These are phyloP conservation scores for Exserohilum turcica DNA, from an alignment of 2,329 filamentous ascomycete species.

Conservation along the genomic window DNA sequence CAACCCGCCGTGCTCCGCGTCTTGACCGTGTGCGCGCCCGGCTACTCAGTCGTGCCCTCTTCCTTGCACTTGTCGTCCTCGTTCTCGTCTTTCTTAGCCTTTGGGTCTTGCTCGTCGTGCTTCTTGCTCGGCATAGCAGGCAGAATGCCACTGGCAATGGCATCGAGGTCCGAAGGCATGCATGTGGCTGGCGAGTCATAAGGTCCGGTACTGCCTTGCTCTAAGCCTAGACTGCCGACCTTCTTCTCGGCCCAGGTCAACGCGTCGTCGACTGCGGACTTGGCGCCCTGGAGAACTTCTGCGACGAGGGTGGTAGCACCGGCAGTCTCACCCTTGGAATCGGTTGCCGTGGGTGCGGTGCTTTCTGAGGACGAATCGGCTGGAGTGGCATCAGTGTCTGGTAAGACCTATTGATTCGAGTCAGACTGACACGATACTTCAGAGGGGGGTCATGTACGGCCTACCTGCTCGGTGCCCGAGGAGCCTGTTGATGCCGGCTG, in stretches of 20 bases:
- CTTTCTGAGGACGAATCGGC: conserved; percentile 12
- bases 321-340: conserved; percentile 12
- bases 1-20: too few species aligned
- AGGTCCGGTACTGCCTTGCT: conserved; percentile 35
- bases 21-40: background rate
- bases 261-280: conserved; percentile 25
- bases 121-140: conserved; percentile 23
- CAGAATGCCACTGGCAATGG: conserved; percentile 37
- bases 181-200: conserved; percentile 41
- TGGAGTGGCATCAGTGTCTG: background rate
- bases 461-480: conserved; percentile 8
- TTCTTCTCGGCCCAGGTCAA: conserved; percentile 38
- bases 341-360: conserved; percentile 12
- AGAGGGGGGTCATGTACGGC: background rate
- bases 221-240: conserved; percentile 24
- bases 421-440: background rate
- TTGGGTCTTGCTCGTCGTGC: background rate
- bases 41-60: background rate
- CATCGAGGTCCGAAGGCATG: conserved; percentile 41
- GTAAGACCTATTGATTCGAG: background rate
- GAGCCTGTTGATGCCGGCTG: background rate
- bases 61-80: background rate
- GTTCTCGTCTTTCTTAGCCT: background rate
- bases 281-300: conserved; percentile 24
- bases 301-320: conserved; percentile 25